Percentiles rank a stretch among this genome's conserved stretches.
phyloP scores from a whole-genome alignment of 805 yeast species.

The Kazachstania martiniae region DNA sequence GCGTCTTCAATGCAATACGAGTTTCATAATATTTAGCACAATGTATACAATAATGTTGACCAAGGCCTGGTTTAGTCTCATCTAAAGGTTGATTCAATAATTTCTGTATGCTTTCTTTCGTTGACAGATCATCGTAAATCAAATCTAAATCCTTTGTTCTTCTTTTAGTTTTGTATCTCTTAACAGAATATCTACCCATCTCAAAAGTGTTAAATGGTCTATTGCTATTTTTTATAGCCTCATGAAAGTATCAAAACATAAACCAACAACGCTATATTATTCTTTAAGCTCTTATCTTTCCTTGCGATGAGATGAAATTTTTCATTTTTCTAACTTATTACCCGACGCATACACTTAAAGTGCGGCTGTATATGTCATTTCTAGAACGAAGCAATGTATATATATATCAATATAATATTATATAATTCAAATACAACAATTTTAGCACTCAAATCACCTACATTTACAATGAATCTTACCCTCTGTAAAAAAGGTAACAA shows the following conservation, averaged over 20 bases:
- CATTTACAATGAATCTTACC: too few species aligned
- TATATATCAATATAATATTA: too few species aligned
- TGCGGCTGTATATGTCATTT: too few species aligned
- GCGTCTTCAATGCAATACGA: slow-evolving; percentile 60
- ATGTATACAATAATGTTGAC: slow-evolving; percentile 87
- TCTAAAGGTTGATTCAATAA: slow-evolving; percentile 77
- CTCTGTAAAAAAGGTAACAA: too few species aligned
- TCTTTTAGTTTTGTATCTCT: slow-evolving; percentile 82
- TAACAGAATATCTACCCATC: slow-evolving; percentile 84
- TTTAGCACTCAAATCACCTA: too few species aligned
- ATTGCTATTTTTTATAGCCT: not conserved
- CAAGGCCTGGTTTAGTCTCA: slow-evolving; percentile 87
- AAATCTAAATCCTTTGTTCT: slow-evolving; percentile 77
- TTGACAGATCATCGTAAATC: slow-evolving; percentile 63
- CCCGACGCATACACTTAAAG: too few species aligned
- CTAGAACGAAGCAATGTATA: too few species aligned
- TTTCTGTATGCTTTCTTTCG: slow-evolving; percentile 48
- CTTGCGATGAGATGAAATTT: too few species aligned
- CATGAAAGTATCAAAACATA: not conserved
- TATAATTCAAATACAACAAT: too few species aligned
- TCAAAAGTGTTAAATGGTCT: slow-evolving; percentile 2
- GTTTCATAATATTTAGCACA: slow-evolving; percentile 89
- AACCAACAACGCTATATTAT: too few species aligned
- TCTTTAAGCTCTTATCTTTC: not conserved
- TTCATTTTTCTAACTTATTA: too few species aligned